Base-by-base conservation (phyloP, 1,139 yeast genomes). In the Meyerozyma smithsonii region DNA sequence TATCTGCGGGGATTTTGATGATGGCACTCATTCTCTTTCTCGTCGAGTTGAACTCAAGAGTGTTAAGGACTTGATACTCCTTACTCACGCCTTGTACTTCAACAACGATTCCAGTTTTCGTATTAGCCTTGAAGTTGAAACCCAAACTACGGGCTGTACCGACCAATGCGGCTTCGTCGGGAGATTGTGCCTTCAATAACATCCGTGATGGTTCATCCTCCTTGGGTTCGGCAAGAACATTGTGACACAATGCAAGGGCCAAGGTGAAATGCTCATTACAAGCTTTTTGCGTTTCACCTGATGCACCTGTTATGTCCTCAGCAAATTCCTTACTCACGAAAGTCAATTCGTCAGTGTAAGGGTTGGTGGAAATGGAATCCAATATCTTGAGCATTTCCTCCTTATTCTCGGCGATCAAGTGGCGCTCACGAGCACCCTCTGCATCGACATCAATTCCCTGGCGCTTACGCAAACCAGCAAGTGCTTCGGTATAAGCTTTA, bases 21-120 rank as follows among this genome's bases (percentile, higher is more conserved):
- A 92, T 86, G 11, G 92, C 89, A 71, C 96, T 87, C 97, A 90
- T 92, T 69, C 97, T 48, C 54, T 70, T 71, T 52, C 77, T 63
- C 2, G 77, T 70, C 11, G 76, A 70, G 48, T 71, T 74, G 57
- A 79, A 79, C 41, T 79, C 82, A 34, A 79, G 61, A 2, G 71
- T 59, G 51, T 74, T 76, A 41, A 78, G 59, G 5, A 78, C 58
- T 47, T 71, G 76, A 49, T 69, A 75, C 42, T 68, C 73, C 40
- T 64, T 59, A 5, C 64, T 59, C n/a, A 52, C 56, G 21, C 78
- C 79, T 45, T 69, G 72, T 18, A 64, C 58, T 30, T 67, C 62
- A 14, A 77, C 61, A 24, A 72, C 44, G 23, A 73, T 59, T 10
- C 77, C 77, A 33, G 58, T 61, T 44, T 74, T 72, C 16, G 76